These are phyloP conservation scores for Calonectria hawksworthii DNA, from an alignment of 2,329 filamentous ascomycete species.

Conservation along the genomic window DNA sequence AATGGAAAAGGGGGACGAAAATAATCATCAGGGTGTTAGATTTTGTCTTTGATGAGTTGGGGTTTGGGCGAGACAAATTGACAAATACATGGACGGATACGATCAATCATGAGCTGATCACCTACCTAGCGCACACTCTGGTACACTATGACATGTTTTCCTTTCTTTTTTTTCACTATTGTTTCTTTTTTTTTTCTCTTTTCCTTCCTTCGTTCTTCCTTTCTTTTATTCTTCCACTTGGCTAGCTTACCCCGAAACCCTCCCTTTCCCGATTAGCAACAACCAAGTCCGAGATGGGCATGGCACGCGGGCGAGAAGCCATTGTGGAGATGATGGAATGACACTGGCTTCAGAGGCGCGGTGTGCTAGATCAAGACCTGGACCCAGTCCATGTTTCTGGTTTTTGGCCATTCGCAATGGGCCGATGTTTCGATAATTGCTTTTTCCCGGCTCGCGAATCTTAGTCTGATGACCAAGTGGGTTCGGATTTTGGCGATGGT, in stretches of 20 bases:
- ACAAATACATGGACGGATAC: background rate
- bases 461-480: background rate
- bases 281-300: background rate
- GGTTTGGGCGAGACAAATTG: background rate
- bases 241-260: background rate
- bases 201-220: background rate
- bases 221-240: background rate
- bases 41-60: background rate
- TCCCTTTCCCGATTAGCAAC: background rate
- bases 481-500: background rate
- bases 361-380: background rate
- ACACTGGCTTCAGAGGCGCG: background rate
- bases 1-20: background rate
- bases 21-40: background rate
- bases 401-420: background rate
- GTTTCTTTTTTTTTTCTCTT: background rate
- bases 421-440: background rate
- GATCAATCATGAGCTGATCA: too few relatives aligned
- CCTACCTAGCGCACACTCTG: background rate
- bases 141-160: background rate
- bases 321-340: background rate
- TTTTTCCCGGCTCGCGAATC: conserved; percentile 5
- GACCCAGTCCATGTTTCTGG: background rate
- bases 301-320: background rate
- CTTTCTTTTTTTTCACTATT: background rate